Evolutionary conservation across 495 filamentous ascomycete species (phyloP).

Genomic region (Xylaria intraflava): DNA sequence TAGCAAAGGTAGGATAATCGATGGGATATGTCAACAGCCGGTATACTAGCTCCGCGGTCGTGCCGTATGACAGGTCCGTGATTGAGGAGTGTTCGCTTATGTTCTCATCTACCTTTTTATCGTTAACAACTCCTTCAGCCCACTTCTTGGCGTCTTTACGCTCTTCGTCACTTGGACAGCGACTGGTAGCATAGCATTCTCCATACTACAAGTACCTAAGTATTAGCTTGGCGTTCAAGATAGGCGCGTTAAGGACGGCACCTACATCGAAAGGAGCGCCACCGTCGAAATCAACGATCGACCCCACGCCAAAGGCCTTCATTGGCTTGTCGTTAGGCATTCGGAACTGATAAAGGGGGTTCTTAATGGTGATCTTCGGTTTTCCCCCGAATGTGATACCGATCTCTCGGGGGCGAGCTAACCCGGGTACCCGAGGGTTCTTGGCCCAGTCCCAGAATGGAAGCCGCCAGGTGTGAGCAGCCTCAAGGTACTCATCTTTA

Average conservation of each 20-base stretch:
- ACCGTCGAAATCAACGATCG: neutral
- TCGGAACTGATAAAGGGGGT: constrained; percentile 35
- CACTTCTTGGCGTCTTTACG: neutral
- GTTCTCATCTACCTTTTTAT: neutral
- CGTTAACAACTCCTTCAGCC: neutral
- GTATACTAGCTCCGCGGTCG: neutral
- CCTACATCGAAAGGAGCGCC: neutral
- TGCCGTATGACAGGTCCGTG: neutral
- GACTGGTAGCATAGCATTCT: constrained; percentile 4
- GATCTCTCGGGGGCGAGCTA: constrained; percentile 15
- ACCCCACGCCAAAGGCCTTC: neutral
- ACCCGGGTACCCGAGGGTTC: constrained; percentile 31
- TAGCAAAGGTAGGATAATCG: constrained; percentile 2
- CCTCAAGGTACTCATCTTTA: constrained; percentile 30
- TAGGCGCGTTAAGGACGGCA: neutral
- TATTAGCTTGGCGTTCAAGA: neutral
- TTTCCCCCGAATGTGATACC: constrained; percentile 31
- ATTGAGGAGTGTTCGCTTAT: neutral
- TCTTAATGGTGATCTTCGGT: constrained; percentile 23
- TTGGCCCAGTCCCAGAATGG: constrained; percentile 56
- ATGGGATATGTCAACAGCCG: neutral
- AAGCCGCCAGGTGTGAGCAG: constrained; percentile 43
- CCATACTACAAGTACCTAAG: neutral
- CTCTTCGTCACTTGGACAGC: neutral
- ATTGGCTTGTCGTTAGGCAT: constrained; percentile 5